These are phyloP conservation scores for Trichothecium roseum DNA, from an alignment of 2,329 filamentous ascomycete species.

Conservation along the genomic window DNA sequence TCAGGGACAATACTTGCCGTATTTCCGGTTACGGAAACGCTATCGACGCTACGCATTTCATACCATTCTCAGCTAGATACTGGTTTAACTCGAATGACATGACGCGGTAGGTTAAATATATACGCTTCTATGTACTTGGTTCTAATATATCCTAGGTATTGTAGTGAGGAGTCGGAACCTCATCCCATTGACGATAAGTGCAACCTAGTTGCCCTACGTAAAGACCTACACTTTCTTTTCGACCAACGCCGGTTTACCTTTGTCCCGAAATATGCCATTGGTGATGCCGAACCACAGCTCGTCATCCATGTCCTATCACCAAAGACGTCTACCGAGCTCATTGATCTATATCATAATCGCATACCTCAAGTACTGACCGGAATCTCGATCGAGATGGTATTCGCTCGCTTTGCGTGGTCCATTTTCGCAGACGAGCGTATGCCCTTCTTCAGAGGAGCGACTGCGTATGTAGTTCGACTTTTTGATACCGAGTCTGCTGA, in stretches of 20 bases:
- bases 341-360: slow-evolving; percentile 2
- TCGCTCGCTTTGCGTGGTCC: slow-evolving; percentile 2
- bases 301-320: slow-evolving; percentile 1
- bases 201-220: slow-evolving; percentile 2
- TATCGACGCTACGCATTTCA: slow-evolving; percentile 1
- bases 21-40: too few species aligned
- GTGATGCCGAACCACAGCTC: background rate
- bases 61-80: background rate
- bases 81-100: slow-evolving; percentile 3
- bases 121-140: too few species aligned
- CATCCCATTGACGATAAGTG: slow-evolving; percentile 1
- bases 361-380: background rate
- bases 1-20: too few species aligned
- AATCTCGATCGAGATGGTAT: background rate
- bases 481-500: too few species aligned
- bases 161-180: background rate
- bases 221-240: slow-evolving; percentile 2
- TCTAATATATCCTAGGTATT: too few species aligned
- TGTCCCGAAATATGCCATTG: background rate
- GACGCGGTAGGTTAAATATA: slow-evolving; percentile 1
- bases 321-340: background rate
- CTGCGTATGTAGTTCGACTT: background rate
- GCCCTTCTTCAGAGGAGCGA: background rate
- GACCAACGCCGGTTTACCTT: slow-evolving; percentile 1
- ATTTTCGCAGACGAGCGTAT: slow-evolving; percentile 1